Percentiles rank a stretch among this genome's conserved stretches.
phyloP scores from a whole-genome alignment of 768 basidiomycete species.

The Kwoniella botswanensis region DNA sequence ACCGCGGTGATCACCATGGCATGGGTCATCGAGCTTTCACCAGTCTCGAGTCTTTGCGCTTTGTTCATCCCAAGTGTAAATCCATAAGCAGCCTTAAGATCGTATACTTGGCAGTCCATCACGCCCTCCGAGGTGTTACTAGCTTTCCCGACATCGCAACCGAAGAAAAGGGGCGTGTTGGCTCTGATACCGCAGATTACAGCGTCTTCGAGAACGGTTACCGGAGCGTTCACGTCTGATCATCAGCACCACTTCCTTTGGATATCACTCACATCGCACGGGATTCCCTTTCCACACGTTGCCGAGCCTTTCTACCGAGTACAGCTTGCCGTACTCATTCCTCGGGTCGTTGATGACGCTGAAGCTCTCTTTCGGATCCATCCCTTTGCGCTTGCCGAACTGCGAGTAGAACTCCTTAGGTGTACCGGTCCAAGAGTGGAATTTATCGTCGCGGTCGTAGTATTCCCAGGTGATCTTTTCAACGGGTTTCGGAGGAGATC shows the following conservation, averaged over 20 bases:
- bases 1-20: conserved; percentile 87
- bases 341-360: conserved; percentile 95
- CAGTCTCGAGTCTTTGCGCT: conserved; percentile 77
- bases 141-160: conserved; percentile 92
- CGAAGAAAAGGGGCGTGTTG: conserved; percentile 90
- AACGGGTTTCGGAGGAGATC: conserved; percentile 77
- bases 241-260: conserved; percentile 2
- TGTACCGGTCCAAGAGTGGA: conserved; percentile 76
- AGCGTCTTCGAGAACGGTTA: conserved; percentile 76
- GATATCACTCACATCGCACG: conserved; percentile 71
- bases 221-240: conserved; percentile 86
- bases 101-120: conserved; percentile 83
- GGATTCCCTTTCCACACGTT: conserved; percentile 87
- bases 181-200: conserved; percentile 86
- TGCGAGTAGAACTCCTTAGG: conserved; percentile 75
- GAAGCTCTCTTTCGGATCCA: conserved; percentile 78
- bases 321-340: conserved; percentile 78
- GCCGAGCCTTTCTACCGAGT: conserved; percentile 90
- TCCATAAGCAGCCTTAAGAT: conserved; percentile 86
- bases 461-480: conserved; percentile 84
- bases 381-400: conserved; percentile 66
- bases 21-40: conserved; percentile 89
- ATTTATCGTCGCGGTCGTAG: conserved; percentile 77
- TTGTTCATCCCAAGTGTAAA: conserved; percentile 80
- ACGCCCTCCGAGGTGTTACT: conserved; percentile 73